Conservation (phyloP, 176 grass and related monocot genomes). For the Oryza meyeriana region DNA sequence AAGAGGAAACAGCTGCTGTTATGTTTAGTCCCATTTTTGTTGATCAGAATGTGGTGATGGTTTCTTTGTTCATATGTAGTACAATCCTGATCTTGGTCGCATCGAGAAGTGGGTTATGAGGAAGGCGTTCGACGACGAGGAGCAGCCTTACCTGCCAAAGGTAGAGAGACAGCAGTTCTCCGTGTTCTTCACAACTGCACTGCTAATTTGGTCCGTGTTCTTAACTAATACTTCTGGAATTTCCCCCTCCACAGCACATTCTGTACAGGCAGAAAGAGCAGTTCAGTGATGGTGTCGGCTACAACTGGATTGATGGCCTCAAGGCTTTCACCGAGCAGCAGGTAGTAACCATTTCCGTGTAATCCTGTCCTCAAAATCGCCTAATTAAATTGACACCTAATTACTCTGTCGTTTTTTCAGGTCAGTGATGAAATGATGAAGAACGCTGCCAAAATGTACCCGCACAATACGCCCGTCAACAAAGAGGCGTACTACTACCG, state of each 20-base stretch:
- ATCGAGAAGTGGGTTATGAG: slow-evolving; percentile 96
- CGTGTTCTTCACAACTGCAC: background rate
- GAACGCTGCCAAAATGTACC: slow-evolving; percentile 54
- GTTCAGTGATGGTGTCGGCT: slow-evolving; percentile 95
- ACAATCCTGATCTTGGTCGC: slow-evolving; percentile 51
- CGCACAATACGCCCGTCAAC: slow-evolving; percentile 81
- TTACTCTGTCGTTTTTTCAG: slow-evolving; percentile 36
- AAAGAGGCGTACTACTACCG: slow-evolving; percentile 98
- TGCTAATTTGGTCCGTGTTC: background rate
- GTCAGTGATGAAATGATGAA: slow-evolving; percentile 81
- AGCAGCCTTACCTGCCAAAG: slow-evolving; percentile 86
- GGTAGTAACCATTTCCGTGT: slow-evolving; percentile 30
- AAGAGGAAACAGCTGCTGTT: background rate
- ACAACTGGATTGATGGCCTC: slow-evolving; percentile 96
- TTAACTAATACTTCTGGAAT: background rate
- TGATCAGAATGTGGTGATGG: background rate
- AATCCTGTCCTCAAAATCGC: background rate
- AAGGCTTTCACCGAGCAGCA: slow-evolving; percentile 81
- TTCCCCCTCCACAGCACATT: slow-evolving; percentile 59
- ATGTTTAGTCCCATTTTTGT: background rate
- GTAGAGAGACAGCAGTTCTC: slow-evolving; percentile 12
- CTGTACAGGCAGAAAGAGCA: slow-evolving; percentile 99
- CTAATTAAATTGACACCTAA: background rate
- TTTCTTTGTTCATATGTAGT: slow-evolving; percentile 43
- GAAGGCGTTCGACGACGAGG: slow-evolving; percentile 93